A percentile compares a stretch with the other conserved stretches of the same genome.
Evolutionary conservation across 140 eudicot species (phyloP).

Genomic region (Oenanthe javanica): DNA sequence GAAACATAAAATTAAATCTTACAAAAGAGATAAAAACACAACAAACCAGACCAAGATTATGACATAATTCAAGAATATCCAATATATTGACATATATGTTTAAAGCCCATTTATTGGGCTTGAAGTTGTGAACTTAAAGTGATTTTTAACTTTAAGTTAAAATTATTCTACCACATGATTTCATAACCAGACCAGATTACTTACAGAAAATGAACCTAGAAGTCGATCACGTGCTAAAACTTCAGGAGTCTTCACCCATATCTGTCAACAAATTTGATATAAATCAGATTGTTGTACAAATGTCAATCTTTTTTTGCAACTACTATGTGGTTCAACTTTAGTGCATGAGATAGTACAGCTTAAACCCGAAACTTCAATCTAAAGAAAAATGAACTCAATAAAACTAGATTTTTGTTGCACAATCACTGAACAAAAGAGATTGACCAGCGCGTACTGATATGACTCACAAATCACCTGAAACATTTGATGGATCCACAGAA

Average conservation of each 20-base stretch:
- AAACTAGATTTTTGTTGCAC: not conserved
- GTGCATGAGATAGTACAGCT: not conserved
- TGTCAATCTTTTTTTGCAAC: not conserved
- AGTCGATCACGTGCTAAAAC: slow-evolving; percentile 93
- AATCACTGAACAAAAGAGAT: not conserved
- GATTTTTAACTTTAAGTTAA: too few species aligned
- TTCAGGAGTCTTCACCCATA: slow-evolving; percentile 97
- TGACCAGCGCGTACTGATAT: not conserved
- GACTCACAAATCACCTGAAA: not conserved
- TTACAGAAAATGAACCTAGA: slow-evolving; percentile 83
- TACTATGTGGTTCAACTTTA: not conserved
- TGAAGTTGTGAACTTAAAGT: too few species aligned
- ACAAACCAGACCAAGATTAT: not conserved
- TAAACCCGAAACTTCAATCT: not conserved
- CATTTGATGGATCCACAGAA: not conserved
- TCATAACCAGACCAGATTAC: slow-evolving; percentile 13
- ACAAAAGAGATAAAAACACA: not conserved
- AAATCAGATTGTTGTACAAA: not conserved
- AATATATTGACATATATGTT: not conserved
- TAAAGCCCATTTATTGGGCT: not conserved
- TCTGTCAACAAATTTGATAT: slow-evolving; percentile 26
- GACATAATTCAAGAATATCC: not conserved
- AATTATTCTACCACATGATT: not conserved
- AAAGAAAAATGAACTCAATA: not conserved
- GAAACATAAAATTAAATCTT: not conserved